These are phyloP conservation scores for Suhomyces yuchorum DNA, from an alignment of 1,139 yeast species.

Conservation along the genomic window DNA sequence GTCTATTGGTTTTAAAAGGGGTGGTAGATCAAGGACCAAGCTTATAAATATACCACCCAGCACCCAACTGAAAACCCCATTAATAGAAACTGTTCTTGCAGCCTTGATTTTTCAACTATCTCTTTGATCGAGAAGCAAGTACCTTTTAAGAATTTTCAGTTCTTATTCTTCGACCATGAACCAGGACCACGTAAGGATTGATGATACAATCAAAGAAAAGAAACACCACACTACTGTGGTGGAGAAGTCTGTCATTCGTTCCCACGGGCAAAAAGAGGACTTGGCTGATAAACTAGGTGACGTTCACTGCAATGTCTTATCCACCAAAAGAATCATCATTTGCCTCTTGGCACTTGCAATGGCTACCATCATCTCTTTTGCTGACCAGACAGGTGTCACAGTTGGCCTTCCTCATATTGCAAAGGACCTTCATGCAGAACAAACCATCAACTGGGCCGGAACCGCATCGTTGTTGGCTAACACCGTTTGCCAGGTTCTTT, in stretches of 20 bases:
- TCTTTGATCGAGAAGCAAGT: background rate
- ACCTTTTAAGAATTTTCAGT: background rate
- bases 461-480: slow-evolving; percentile 50
- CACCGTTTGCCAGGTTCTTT: slow-evolving; percentile 45
- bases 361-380: slow-evolving; percentile 33
- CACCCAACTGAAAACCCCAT: too few relatives aligned
- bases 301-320: slow-evolving; percentile 38
- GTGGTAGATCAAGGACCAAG: too few relatives aligned
- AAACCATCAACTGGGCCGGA: slow-evolving; percentile 51
- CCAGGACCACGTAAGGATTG: background rate
- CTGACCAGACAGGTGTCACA: slow-evolving; percentile 46
- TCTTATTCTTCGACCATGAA: background rate
- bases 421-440: slow-evolving; percentile 36
- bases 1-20: background rate
- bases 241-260: slow-evolving; percentile 3
- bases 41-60: too few relatives aligned
- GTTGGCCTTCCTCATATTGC: slow-evolving; percentile 47
- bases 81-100: too few relatives aligned
- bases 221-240: slow-evolving; percentile 2
- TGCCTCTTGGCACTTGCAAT: slow-evolving; percentile 31
- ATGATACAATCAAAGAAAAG: slow-evolving; percentile 3
- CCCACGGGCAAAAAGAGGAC: slow-evolving; percentile 9
- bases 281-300: slow-evolving; percentile 39
- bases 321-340: slow-evolving; percentile 32
- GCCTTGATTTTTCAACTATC: background rate